Percentiles rank a stretch among this genome's conserved stretches.
phyloP scores from a whole-genome alignment of 164 flowering plant genomes.

The Sextonia rubra region DNA sequence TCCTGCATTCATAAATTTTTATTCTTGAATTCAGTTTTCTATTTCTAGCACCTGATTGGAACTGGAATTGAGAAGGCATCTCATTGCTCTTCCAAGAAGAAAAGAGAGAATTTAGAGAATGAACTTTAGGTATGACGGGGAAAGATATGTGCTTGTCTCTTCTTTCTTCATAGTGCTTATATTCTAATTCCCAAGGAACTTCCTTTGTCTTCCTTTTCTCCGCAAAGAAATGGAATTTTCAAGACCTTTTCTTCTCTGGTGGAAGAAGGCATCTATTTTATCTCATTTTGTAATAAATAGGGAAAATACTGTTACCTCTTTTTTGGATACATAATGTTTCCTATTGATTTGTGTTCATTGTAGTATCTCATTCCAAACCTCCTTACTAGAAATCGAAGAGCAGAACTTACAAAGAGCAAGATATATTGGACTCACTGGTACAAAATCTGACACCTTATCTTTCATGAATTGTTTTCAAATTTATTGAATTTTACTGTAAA shows the following conservation, averaged over 20 bases:
- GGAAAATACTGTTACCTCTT: neutral
- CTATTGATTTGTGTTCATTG: constrained; percentile 3
- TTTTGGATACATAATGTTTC: neutral
- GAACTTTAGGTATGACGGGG: constrained; percentile 14
- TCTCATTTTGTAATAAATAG: neutral
- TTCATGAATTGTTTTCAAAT: neutral
- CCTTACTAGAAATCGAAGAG: constrained; percentile 8
- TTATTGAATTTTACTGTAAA: neutral
- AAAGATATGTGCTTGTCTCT: constrained; percentile 8
- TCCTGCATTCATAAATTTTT: neutral
- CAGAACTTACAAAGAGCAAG: constrained; percentile 6
- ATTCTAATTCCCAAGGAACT: neutral
- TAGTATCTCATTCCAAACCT: constrained; percentile 19
- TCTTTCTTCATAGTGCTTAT: neutral
- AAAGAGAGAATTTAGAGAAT: constrained; percentile 7
- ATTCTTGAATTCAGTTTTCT: constrained; percentile 3
- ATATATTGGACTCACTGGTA: constrained; percentile 12
- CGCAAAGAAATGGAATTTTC: neutral
- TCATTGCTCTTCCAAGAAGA: neutral
- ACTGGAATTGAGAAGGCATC: neutral
- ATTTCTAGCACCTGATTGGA: neutral
- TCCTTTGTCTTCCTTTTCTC: neutral
- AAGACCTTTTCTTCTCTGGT: constrained; percentile 1
- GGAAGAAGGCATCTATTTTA: constrained; percentile 3
- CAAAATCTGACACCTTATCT: constrained; percentile 1